Base-by-base conservation (phyloP, 768 basidiomycete genomes). In the Amanita muscaria region DNA sequence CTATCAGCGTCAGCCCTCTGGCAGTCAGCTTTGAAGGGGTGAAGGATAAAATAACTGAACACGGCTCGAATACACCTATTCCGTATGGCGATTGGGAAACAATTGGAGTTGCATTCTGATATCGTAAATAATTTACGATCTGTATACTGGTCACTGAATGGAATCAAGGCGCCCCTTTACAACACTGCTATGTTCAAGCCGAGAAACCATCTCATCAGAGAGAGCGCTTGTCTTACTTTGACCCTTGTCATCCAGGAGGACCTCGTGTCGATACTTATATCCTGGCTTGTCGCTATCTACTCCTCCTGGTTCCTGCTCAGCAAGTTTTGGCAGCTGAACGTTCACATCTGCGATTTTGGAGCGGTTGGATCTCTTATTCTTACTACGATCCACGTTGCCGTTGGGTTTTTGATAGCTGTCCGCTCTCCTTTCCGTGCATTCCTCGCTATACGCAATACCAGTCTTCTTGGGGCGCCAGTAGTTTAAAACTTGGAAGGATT, bases 401-500 rank as follows among this genome's bases (percentile, higher is more conserved):
- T 31, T 42, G 12, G n/a, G 9, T 27, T 27, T 29, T 15, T 41
- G 29, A 10, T 29, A 15, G 6, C 24, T 16, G 12, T 41, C 30
- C 7, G 29, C 24, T 14, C 11, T 24, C 24, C 8, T 16, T 27
- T 15, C n/a, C 24, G 14, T 39, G 6, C 23, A 31, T 23, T 22
- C 7, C 29, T 30, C 21, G 19, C 21, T 32, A 19, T 43, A 14
- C 3, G 43, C 18, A 12, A 44, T 21, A 14, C 34, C 43, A 8
- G 24, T 44, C 12, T 24, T 29, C 4, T 15, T 5, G 5, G 43
- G 43, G 15, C 59, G 55, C 62, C 62, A 62, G 22, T 55, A 51
- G 9, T 59, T 59, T 4, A 62, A 16, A 24, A 62, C 58, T 42
- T 64, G 62, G 1, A 58, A 57, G 7, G 50, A 34, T 23, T 60